Conservation (phyloP, 2,329 filamentous ascomycete species). For the Colletotrichum tamarilloi region DNA sequence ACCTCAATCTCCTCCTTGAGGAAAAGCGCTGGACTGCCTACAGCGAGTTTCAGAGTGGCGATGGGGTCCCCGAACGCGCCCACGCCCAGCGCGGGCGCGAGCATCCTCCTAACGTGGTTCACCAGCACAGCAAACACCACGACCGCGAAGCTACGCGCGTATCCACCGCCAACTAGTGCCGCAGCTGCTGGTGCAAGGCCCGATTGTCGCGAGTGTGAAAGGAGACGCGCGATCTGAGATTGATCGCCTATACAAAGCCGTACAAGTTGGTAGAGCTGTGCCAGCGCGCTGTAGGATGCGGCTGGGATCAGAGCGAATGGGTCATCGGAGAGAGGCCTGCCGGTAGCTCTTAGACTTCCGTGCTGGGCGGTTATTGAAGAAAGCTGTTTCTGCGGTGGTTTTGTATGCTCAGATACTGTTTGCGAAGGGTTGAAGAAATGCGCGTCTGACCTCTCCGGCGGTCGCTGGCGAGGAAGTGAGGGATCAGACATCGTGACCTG, state of each 20-base stretch:
- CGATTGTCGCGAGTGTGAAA: background rate
- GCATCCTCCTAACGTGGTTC: constrained; percentile 52
- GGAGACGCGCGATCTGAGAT: background rate
- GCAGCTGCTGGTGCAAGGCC: background rate
- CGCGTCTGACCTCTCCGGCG: background rate
- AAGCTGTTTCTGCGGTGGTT: background rate
- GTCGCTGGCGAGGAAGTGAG: background rate
- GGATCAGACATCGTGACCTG: background rate
- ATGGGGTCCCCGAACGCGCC: constrained; percentile 45
- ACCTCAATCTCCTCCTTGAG: constrained; percentile 40
- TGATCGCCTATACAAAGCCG: background rate
- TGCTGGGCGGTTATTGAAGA: background rate
- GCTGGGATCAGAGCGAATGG: background rate
- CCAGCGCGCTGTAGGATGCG: background rate
- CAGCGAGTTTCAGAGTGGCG: constrained; percentile 49
- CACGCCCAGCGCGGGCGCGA: constrained; percentile 44
- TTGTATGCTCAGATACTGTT: background rate
- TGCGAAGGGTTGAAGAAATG: background rate
- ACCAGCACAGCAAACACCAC: constrained; percentile 49
- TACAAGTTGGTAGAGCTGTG: background rate
- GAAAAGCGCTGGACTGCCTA: constrained; percentile 48
- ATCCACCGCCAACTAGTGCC: background rate
- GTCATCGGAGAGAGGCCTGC: background rate
- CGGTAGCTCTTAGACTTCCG: accelerated
- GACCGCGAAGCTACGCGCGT: constrained; percentile 39